Evolutionary conservation across 75 land plant species (phyloP).

Genomic region (Sequoiadendron giganteum): DNA sequence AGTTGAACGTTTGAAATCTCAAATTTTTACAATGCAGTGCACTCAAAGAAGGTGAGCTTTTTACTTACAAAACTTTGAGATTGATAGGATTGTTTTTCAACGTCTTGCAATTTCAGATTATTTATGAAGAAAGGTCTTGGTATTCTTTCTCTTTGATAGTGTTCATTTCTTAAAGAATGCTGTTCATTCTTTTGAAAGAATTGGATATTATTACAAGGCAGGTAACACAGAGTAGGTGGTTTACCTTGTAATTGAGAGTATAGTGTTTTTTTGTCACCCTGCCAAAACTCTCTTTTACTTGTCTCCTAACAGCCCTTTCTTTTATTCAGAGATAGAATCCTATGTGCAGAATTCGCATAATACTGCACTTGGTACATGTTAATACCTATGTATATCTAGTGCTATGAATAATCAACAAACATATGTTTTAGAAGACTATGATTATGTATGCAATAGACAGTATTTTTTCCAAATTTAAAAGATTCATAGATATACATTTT

Average conservation of each 20-base stretch:
- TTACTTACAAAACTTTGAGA: not conserved
- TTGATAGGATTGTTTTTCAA: not conserved
- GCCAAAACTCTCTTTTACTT: not conserved
- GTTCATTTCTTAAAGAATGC: not conserved
- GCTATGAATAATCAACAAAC: not conserved
- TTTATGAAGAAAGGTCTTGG: not conserved
- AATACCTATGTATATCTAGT: not conserved
- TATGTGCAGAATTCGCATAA: not conserved
- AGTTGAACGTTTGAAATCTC: constrained; percentile 75
- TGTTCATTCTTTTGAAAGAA: not conserved
- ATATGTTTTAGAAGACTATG: not conserved
- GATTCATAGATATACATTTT: too few relatives aligned
- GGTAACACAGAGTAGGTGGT: not conserved
- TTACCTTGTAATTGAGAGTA: not conserved
- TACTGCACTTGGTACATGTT: not conserved
- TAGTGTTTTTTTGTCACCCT: not conserved
- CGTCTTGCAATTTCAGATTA: not conserved
- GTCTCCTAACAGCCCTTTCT: not conserved
- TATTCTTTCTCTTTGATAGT: not conserved
- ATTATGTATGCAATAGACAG: too few relatives aligned
- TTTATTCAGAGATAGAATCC: not conserved
- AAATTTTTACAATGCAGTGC: constrained; percentile 85
- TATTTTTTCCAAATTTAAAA: not conserved
- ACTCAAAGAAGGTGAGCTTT: constrained; percentile 84
- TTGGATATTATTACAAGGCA: not conserved